Evolutionary conservation across 192 early-diverging fungal genomes (phyloP), one percentile per base, ranked within the genome.

Genomic region (Thamnidium elegans): DNA sequence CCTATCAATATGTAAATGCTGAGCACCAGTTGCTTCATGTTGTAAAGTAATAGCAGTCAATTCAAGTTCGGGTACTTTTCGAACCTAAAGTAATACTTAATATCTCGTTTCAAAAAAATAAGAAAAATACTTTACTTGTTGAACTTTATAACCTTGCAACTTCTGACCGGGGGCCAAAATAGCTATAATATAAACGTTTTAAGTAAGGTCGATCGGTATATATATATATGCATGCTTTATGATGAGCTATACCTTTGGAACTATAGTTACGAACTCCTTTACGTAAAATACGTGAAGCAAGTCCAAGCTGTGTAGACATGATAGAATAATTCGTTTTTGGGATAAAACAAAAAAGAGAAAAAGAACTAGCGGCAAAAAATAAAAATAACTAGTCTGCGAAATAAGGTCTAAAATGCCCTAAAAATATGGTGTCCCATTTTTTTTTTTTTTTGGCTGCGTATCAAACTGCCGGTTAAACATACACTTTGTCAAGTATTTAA

Each of bases 1-100:
- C 52, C 93, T 84, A 20, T 82, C 74, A 36, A 98, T 86, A 69
- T 98, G 95, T 44, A 96, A 76, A 76, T 94, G 93, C 46, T 93
- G 81, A 34, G 92, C 89, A n/a, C 91, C 92, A 4, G 90, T 92
- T 7, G 73, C 68, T 39, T 84, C 73, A 71, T 96, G 94, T 55
- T 84, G 80, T 59, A 96, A 76, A 15, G 83, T 78, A 51, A 92
- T 78, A 0, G 92, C 90, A 21, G 81, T 86, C 26, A 94, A 77
- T 65, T 94, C 85, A 43, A 94, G 86, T 69, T 96, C 93, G 30
- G 78, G 74, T 14, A 96, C 82, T 23, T 66, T 67, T 34, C 81
- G 81, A 4, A 79, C 70, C 73, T 87, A 72, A 6, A 9, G 3
- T 39, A 44, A 15, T 46, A 3, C 15, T 55, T 7, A n/a, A 44